Evolutionary conservation across 192 early-diverging fungal genomes (phyloP).

Genomic region (Rhizophagus sp.): DNA sequence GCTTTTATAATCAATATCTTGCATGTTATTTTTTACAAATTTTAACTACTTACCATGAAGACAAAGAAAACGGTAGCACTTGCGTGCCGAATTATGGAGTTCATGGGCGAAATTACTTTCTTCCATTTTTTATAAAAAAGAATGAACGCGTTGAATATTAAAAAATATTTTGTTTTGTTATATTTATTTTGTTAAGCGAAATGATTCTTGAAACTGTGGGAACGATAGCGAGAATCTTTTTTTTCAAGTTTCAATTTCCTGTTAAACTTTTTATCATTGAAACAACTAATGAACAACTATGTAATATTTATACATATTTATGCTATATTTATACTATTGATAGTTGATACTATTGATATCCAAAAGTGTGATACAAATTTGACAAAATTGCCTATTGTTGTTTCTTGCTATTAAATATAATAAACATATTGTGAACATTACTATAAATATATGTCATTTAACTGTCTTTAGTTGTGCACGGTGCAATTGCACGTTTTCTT

Average conservation of each 20-base stretch:
- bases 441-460: neutral
- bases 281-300: neutral
- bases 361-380: neutral
- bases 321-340: neutral
- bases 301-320: neutral
- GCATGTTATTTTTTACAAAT: neutral
- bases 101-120: neutral
- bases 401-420: neutral
- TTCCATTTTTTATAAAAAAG: neutral
- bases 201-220: neutral
- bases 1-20: neutral
- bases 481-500: too few relatives aligned
- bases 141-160: neutral
- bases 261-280: neutral
- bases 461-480: neutral
- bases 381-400: neutral
- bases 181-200: neutral
- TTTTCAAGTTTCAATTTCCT: neutral
- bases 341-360: neutral
- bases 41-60: neutral
- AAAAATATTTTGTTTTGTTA: too few relatives aligned
- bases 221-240: neutral
- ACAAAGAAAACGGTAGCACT: conserved; percentile 14
- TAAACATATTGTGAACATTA: neutral
- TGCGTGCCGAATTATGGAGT: conserved; percentile 21